phyloP scores from a whole-genome alignment of 2,329 filamentous ascomycete genomes.

The Fusarium oligoseptatum region DNA sequence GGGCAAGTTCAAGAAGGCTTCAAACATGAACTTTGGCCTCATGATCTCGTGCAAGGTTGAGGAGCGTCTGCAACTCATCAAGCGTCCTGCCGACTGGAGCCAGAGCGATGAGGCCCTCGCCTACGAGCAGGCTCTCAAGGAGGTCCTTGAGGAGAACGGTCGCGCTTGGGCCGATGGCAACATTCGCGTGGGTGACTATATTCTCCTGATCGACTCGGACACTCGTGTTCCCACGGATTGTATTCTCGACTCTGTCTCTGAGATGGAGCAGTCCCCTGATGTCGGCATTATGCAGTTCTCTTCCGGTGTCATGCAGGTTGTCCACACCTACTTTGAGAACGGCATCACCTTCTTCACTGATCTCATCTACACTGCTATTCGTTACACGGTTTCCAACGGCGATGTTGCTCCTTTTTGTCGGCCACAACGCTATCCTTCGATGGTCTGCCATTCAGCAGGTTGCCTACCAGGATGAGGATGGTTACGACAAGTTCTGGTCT shows the following conservation, averaged over 20 bases:
- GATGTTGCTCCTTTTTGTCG: conserved; percentile 85
- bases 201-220: conserved; percentile 80
- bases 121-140: conserved; percentile 74
- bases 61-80: conserved; percentile 71
- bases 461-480: conserved; percentile 76
- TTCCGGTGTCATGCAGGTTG: conserved; percentile 84
- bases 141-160: conserved; percentile 75
- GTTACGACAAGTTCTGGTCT: conserved; percentile 85
- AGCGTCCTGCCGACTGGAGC: conserved; percentile 73
- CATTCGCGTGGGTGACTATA: conserved; percentile 87
- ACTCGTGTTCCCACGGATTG: conserved; percentile 84
- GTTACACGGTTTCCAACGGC: conserved; percentile 81
- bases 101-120: conserved; percentile 76
- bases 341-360: conserved; percentile 80
- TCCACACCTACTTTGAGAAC: conserved; percentile 79
- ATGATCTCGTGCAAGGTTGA: conserved; percentile 79
- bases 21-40: conserved; percentile 79
- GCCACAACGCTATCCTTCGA: conserved; percentile 82
- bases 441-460: conserved; percentile 83
- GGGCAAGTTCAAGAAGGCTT: conserved; percentile 79
- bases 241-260: conserved; percentile 81
- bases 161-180: conserved; percentile 87
- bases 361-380: conserved; percentile 81
- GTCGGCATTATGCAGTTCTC: conserved; percentile 85
- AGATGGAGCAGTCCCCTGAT: conserved; percentile 84